Conservation (phyloP, 2,329 filamentous ascomycete genomes). For the Colletotrichum zoysiae region DNA sequence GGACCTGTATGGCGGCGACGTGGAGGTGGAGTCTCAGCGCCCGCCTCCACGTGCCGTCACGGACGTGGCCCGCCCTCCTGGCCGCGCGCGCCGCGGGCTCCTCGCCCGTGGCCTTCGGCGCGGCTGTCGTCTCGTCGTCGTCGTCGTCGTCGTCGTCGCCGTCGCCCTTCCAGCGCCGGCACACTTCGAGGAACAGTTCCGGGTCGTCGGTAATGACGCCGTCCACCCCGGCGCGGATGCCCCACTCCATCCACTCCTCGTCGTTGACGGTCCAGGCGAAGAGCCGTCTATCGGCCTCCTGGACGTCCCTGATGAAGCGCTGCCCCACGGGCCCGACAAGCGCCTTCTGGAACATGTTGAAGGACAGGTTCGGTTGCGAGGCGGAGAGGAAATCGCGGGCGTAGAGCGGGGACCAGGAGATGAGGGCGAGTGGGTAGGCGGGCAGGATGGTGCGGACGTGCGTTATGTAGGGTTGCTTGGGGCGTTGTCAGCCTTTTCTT, state of each 20-base stretch:
- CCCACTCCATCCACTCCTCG: conserved; percentile 84
- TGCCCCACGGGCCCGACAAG: conserved; percentile 77
- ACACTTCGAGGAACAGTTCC: conserved; percentile 73
- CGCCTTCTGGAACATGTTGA: conserved; percentile 80
- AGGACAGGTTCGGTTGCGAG: conserved; percentile 72
- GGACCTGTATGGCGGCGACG: conserved; percentile 24
- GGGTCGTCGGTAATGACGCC: conserved; percentile 91
- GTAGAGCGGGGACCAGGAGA: conserved; percentile 75
- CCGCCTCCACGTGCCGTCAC: conserved; percentile 14
- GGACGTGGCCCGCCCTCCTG: neutral
- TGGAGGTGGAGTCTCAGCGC: conserved; percentile 25
- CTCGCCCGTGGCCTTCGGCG: neutral
- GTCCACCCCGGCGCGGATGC: conserved; percentile 74
- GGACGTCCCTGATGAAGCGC: conserved; percentile 74
- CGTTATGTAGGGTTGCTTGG: conserved; percentile 69
- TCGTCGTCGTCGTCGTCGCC: too few species aligned
- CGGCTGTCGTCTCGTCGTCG: neutral
- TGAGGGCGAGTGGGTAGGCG: conserved; percentile 73
- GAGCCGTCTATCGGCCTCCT: conserved; percentile 63
- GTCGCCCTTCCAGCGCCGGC: conserved; percentile 44
- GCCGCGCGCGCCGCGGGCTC: neutral
- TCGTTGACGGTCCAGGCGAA: conserved; percentile 92
- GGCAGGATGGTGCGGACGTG: conserved; percentile 73
- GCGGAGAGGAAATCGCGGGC: conserved; percentile 75
- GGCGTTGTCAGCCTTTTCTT: conserved; percentile 2